Evolutionary conservation across 208 protist genomes (phyloP), one percentile per base, ranked within the genome.

Genomic region (Trypanosoma cruzi): DNA sequence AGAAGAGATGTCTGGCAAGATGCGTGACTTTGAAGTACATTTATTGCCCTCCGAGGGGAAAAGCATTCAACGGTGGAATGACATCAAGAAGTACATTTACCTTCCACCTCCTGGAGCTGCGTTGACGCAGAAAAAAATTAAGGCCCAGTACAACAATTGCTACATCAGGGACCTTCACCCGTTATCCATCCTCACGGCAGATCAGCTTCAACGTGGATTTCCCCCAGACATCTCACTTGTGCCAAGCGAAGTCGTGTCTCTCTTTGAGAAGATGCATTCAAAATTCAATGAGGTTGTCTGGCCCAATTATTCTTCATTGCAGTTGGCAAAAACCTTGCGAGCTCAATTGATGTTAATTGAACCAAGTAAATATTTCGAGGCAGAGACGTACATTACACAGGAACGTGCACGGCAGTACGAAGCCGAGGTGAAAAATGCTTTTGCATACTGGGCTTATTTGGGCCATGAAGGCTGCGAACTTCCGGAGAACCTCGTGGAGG

Each of bases 71-170:
- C 90, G 93, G 20, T 97, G 89, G 86, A 96, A 95, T 79, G 93
- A 97, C 69, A 92, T 97, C 46, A 88, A 91, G 65, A 95, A 95
- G 74, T 96, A 94, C 80, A 88, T 93, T 57, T 96, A 93, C 64
- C 79, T 93, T 49, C 85, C 90, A 57, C 83, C 83, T 32, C 76
- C 84, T 13, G 81, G 77, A 52, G 77, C 81, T 63, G 58, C 68
- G n/a, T 63, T 79, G 42, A 68, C 56, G 28, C 62, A 85, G 48
- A 92, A 88, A 70, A 94, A 93, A 71, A 66, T 94, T 48, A 92
- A 82, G 48, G 63, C 79, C 16, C 80, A 81, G 48, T 92, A 88
- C 64, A 71, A 80, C 24, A 48, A 86, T 48, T 77, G 74, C 4
- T 84, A 85, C 77, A 90, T 96, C 36, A 70, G 80, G 54, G 88